Base-by-base conservation (phyloP, 306 rosid genomes). In the Spatholobus suberectus region DNA sequence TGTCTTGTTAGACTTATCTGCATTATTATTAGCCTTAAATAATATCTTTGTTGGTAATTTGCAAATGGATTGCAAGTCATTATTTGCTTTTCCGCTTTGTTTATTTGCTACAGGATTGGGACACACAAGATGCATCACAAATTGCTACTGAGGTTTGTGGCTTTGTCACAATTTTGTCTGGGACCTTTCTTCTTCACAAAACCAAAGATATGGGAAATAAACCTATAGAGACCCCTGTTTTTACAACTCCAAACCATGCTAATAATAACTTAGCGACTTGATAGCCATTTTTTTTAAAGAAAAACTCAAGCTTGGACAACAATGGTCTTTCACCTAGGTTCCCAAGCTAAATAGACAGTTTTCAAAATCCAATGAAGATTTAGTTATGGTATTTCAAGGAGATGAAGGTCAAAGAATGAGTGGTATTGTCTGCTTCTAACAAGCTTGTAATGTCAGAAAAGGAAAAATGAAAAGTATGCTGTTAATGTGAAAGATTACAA, bases 101-200 rank as follows among this genome's bases (percentile, higher is more conserved):
- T 66, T 8, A 44, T 57, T 57, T 84, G 4, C 26, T 84, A 75
- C 91, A 95, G 99, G 97, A 95, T 9, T 93, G 94, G 93, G 92
- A 85, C 73, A 76, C 91, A 66, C 99, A 95, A 87, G 79, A 77
- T 81, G 91, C 90, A 51, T 78, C 97, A 27, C 98, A 93, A 38
- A 91, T 95, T 12, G 96, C 88, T 37, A 88, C 98, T 4, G 95
- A 95, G 63, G 38, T 95, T 73, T 95, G 98, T 66, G 99, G 99
- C 49, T 95, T 95, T 83, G 91, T 93, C 23, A 93, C 98, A 27
- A 95, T 95, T 66, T 87, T 95, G 58, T 75, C 97, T 3, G 99
- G 99, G 61, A 93, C 99, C 4, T 95, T 95, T 87, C 97, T 95
- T 70, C 99, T 95, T 49, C 99, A 93, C 86, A 92, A 89, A 86